These are phyloP conservation scores for Malania oleifera DNA, from an alignment of 164 flowering plant genomes.

Conservation along the genomic window DNA sequence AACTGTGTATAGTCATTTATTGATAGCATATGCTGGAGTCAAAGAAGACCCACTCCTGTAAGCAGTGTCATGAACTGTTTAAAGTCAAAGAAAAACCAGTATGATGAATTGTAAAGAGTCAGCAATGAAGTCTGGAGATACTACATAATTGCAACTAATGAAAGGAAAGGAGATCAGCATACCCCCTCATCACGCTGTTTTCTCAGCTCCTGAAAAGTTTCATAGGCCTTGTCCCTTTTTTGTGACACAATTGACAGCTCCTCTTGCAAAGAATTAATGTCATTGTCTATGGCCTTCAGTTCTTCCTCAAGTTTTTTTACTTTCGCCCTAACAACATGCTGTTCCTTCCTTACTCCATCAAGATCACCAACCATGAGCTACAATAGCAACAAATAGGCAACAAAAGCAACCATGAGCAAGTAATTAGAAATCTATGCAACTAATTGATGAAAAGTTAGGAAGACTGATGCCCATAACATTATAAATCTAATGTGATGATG, in stretches of 20 bases:
- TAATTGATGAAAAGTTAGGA: too few relatives aligned
- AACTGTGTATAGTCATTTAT: too few relatives aligned
- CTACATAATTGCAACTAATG: neutral
- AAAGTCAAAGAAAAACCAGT: too few relatives aligned
- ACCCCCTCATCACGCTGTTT: constrained; percentile 75
- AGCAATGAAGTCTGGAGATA: too few relatives aligned
- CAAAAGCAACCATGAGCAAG: neutral
- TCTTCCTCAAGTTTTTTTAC: constrained; percentile 51
- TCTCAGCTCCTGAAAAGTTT: constrained; percentile 42
- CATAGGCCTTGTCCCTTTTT: constrained; percentile 53
- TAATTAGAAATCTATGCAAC: too few relatives aligned
- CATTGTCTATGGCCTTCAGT: constrained; percentile 40
- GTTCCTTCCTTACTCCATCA: constrained; percentile 72
- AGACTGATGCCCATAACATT: neutral
- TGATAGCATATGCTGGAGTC: too few relatives aligned
- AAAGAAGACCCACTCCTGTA: too few relatives aligned
- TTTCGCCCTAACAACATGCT: constrained; percentile 41
- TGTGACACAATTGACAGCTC: constrained; percentile 37
- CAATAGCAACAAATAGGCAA: constrained; percentile 9
- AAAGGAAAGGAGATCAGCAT: constrained; percentile 18
- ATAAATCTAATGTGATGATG: neutral
- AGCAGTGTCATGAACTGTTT: too few relatives aligned
- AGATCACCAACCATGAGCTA: constrained; percentile 71
- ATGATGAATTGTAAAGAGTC: too few relatives aligned
- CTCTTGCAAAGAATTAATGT: constrained; percentile 46